Evolutionary conservation across 441 rosid species (phyloP), one percentile per base, ranked within the genome.

Genomic region (Gossypium armourianum): DNA sequence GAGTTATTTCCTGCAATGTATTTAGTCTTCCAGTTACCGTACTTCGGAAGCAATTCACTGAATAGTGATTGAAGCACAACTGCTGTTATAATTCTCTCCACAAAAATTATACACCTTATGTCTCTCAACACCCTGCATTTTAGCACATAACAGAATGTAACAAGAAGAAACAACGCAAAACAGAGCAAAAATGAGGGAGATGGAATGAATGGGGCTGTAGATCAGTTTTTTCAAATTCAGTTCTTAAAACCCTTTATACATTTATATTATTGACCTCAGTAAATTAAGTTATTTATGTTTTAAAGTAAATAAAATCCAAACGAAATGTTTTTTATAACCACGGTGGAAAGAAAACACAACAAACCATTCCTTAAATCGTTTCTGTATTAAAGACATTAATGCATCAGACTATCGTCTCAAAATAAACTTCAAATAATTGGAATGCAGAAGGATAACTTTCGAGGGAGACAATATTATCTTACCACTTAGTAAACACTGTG

Each of bases 31-130:
- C 99, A 95, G 58, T 69, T 74, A 74, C 62, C 80, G 73, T 70
- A 72, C 53, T 76, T 81, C 8, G 87, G 86, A 77, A 95, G 90
- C 72, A 86, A 58, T 72, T 85, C 88, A 62, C 71, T 78, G 68
- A 92, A 77, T 20, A 90, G 75, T 45, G 86, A 77, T 49, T 84
- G 80, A 74, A 95, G 71, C 47, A 86, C 93, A 60, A 83, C 69
- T 3, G 97, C 88, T 47, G 92, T 72, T 45, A 95, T 85, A 60
- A 95, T 84, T 83, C 99, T 88, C 76, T 95, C 85, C 71, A 90
- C 96, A 78, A 95, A 92, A 54, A 95, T 61, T 76, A 90, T 87
- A 72, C 98, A 95, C 81, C 96, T 83, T 28, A 92, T 85, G 52
- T 88, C 85, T 77, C 82, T 68, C 71, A 86, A 52, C 57, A 63